Base-by-base conservation (phyloP, 139 green algal genomes). In the Chlorella sp. region DNA sequence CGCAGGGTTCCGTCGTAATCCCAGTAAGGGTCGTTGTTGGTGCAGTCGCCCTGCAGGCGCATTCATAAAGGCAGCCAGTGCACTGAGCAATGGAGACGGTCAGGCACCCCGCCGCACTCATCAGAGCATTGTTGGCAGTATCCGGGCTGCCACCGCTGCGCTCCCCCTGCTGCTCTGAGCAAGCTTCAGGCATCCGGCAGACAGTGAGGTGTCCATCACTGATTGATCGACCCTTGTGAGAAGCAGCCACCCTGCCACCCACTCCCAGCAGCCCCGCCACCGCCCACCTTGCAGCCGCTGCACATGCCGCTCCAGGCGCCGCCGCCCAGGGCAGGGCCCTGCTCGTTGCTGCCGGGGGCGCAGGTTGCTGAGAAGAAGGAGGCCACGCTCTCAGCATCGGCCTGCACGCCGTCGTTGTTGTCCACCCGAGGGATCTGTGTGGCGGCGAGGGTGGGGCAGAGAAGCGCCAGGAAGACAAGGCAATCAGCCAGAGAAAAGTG, bases 1-100 rank as follows among this genome's bases (percentile, higher is more conserved):
- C 83, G 86, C 70, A 94, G 72, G 34, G 90, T 74, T 16, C 90
- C 90, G 0, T 56, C 23, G 80, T 89, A 91, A n/a, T 91, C 90
- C 25, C 15, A 73, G 81, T 90, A 94, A 6, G 65, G 47, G 36
- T 89, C 82, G 18, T 51, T 21, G 11, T 41, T 30, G 7, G 55
- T 51, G 81, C 88, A 91, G 81, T 89, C 87, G 1, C 81, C 85
- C 60, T 79, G 67, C 71, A 67, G 5, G 20, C 6, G 3, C 4
- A 55, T n/a, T n/a, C n/a, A n/a, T n/a, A n/a, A n/a, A n/a, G n/a
- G n/a, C n/a, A n/a, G n/a, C n/a, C n/a, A n/a, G n/a, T n/a, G n/a
- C n/a, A n/a, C n/a, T n/a, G n/a, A n/a, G n/a, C n/a, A n/a, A n/a
- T n/a, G n/a, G n/a, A n/a, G n/a, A n/a, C n/a, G n/a, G n/a, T n/a